Evolutionary conservation across 495 filamentous ascomycete species (phyloP), one percentile per base, ranked within the genome.

Genomic region (Podospora pseudocomata): DNA sequence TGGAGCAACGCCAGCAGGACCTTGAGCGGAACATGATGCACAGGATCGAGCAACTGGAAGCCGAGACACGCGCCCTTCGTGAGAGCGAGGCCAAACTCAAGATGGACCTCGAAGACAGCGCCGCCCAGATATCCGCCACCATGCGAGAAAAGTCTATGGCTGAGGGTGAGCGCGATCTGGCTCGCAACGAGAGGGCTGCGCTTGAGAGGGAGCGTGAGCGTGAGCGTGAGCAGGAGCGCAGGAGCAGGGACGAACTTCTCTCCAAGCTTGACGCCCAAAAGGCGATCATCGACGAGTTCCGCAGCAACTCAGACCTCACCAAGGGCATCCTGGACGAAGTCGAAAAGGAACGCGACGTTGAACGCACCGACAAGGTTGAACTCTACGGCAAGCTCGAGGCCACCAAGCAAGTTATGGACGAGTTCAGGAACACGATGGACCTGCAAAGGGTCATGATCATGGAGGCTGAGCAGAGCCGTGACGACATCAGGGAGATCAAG

Each of bases 1-100:
- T 61, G 9, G 72, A 70, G 32, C 67, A 67, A 39, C 62, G 20
- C 55, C 68, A 72, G 27, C 65, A 70, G 63, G 63, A 73, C n/a
- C 57, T 72, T 66, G 78, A 81, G 64, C 71, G 78, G 11, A 71
- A 70, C 66, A 73, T 83, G 61, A 34, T 72, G 44, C 68, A 75
- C 63, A 80, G 77, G 75, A 70, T 83, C 53, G 79, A 82, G 68
- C 77, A 76, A 63, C 75, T 82, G 16, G 78, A 82, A 71, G 74
- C 74, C 66, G 80, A 83, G 68, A 71, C 76, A 23, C 71, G 76
- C 19, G 73, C 67, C 39, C 75, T 82, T 39, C 79, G 75, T 56
- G 72, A 74, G 55, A 75, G 71, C 60, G 78, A 77, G 49, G 70
- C 70, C 63, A 74, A 75, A 56, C 67, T 76, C 39, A 74, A 70